Base-by-base conservation (phyloP, 495 filamentous ascomycete genomes). In the Darksidea phi region DNA sequence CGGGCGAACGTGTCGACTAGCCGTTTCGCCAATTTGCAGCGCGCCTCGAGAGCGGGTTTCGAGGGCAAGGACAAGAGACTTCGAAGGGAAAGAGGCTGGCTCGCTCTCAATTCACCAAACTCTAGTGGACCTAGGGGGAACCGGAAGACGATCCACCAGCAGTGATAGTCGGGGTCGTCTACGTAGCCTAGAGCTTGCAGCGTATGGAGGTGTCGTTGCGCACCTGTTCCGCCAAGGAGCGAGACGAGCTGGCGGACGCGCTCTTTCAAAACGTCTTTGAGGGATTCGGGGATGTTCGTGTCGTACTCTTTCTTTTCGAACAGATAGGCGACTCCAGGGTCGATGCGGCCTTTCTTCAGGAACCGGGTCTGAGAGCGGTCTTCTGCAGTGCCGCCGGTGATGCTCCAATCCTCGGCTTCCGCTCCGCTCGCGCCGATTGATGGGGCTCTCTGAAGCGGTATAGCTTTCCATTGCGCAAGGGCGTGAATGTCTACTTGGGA, bases 281-380 rank as follows among this genome's bases (percentile, higher is more conserved):
- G 4, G 12, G 3, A 5, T 21, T 46, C 54, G 11, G 38, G 5
- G 24, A 57, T 57, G 43, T 57, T 57, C 1, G 41, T 12, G 25
- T 57, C 54, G 34, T 57, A 57, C 37, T 57, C 54, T 47, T 57
- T 57, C 41, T 57, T 57, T 21, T 57, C 54, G 21, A 57, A 57
- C 1, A 57, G 54, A 37, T 57, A 57, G 17, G 6, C 6, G 37
- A 26, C n/a, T 10, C 25, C 54, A 12, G 5, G 41, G 32, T 57
- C 38, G 6, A 46, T 6, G 1, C n/a, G 37, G 1, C 54, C 25
- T 17, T 15, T 47, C 54, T 57, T 46, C 11, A 48, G 1, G 25
- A 57, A 57, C 5, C 54, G 38, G 3, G 28, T 15, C 15, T 55
- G 38, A 17, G 37, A 12, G 34, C 34, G 38, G 32, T 55, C 24